Evolutionary conservation across 768 basidiomycete genomes (phyloP), one percentile per base, ranked within the genome.

Genomic region (Cubamyces sp.): DNA sequence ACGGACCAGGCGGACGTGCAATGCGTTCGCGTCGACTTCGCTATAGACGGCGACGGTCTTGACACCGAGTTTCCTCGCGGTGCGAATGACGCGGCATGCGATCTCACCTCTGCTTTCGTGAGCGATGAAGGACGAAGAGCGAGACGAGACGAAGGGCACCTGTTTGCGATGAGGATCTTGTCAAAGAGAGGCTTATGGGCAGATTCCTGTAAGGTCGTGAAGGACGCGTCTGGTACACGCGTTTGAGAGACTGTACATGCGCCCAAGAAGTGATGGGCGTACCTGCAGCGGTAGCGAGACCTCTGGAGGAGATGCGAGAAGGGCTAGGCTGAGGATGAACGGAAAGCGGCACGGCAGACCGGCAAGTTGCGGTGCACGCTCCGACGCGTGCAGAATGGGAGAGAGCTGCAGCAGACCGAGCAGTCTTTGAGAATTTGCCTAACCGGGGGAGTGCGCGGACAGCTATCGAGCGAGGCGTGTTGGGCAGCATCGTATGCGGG

Each of bases 1-100:
- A 68, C 78, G 52, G 68, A 92, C 92, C 81, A 94, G 78, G 64
- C 85, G 76, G 23, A 96, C 94, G 73, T 98, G 96, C 62, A 96
- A 73, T 0, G 92, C 82, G 70, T 88, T 80, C 53, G 79, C 84
- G 66, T 98, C 96, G 7, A 86, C 92, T 49, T 96, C 92, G 62
- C 91, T 93, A 71, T 90, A 97, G 7, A 98, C 91, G 0, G 94
- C 94, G 16, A 97, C 95, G 0, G 92, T 94, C 81, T 84, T 88
- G 72, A 97, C 89, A 0, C 96, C 95, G 3, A 97, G 79, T 70
- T 90, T 91, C 74, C 81, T 86, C 2, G 93, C 92, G 0, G 95
- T 96, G 25, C 91, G 87, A 57, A 96, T 96, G 46, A 98, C 92
- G 19, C 95, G 88, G 74, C 96, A 97, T 5, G 95, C 94, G 65